A percentile compares a stretch with the other conserved stretches of the same genome.
Evolutionary conservation across 1,139 yeast species (phyloP).

Genomic region (Candida mesenterica): DNA sequence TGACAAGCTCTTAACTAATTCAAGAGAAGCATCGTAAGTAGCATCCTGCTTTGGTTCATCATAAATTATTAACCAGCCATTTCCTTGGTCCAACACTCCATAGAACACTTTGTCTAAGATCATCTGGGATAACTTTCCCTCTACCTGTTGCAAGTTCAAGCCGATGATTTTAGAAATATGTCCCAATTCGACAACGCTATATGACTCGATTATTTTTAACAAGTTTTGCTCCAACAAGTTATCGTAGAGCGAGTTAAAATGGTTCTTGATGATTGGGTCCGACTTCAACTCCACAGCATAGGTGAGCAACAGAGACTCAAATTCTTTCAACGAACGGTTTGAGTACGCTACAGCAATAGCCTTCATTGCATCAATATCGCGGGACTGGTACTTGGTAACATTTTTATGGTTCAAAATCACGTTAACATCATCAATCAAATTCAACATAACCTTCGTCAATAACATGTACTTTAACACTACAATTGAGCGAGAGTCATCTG

Average conservation of each 20-base stretch:
- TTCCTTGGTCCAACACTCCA: constrained; percentile 97
- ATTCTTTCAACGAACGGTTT: constrained; percentile 86
- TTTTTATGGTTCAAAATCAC: constrained; percentile 74
- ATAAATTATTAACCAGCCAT: constrained; percentile 93
- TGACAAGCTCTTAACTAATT: constrained; percentile 82
- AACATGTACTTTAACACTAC: constrained; percentile 88
- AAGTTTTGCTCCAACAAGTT: constrained; percentile 89
- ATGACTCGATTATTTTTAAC: constrained; percentile 93
- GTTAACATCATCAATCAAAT: constrained; percentile 81
- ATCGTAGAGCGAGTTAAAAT: constrained; percentile 90
- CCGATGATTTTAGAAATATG: constrained; percentile 90
- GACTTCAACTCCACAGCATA: constrained; percentile 77
- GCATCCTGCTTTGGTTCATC: constrained; percentile 89
- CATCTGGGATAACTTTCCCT: constrained; percentile 94
- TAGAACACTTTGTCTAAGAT: constrained; percentile 89
- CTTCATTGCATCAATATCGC: constrained; percentile 86
- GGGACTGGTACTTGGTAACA: constrained; percentile 75
- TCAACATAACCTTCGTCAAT: constrained; percentile 89
- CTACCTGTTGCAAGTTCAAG: constrained; percentile 83
- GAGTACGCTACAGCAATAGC: constrained; percentile 88
- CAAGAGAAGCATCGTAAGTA: constrained; percentile 84
- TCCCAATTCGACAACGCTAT: constrained; percentile 87
- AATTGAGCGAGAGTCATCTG: constrained; percentile 66
- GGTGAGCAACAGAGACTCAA: constrained; percentile 72
- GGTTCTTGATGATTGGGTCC: constrained; percentile 88